Evolutionary conservation across 805 yeast genomes (phyloP), one percentile per base, ranked within the genome.

Genomic region (Kluyveromyces siamensis): DNA sequence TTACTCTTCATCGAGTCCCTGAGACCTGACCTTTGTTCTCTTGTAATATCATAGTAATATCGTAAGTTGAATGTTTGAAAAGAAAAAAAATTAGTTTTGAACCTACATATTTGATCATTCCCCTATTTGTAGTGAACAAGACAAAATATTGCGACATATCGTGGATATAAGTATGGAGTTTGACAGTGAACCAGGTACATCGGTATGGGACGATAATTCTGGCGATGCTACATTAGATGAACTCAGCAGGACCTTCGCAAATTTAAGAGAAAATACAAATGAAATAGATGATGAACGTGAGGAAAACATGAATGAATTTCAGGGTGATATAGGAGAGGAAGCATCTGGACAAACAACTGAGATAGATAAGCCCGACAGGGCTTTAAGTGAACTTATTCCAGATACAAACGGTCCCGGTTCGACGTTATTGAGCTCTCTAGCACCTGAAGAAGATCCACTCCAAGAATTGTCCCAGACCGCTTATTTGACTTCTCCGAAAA

Each of bases 391-490:
- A 18, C 11, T 13, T 30, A 11, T 30, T 4, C 11, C 11, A 30
- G 8, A 4, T 18, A 17, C 27, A 17, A 13, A 35, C 8, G 27
- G 8, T 21, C 17, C 41, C 4, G 35, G 41, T 21, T 13, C 35
- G 4, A 58, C 60, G 19, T 53, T 70, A 51, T 47, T 58, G 39
- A 38, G 53, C 14, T 50, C 52, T 9, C 38, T 65, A 37, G 67
- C 65, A 4, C 68, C 69, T 14, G 60, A 60, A 21, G 57, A 53
- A 41, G 61, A 58, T 41, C 66, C 76, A 10, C 49, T 80, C 27
- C 66, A 76, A 1, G 71, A 75, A 16, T 65, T 81, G 40, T 70
- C 77, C 7, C 61, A 62, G 8, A 70, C 68, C 35, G 64, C 69
- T 3, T 39, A 53, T 2, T 33, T 55, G 3, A 47, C 50, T 1